phyloP scores from a whole-genome alignment of 2,329 filamentous ascomycete genomes.

The Colletotrichum coccodes region DNA sequence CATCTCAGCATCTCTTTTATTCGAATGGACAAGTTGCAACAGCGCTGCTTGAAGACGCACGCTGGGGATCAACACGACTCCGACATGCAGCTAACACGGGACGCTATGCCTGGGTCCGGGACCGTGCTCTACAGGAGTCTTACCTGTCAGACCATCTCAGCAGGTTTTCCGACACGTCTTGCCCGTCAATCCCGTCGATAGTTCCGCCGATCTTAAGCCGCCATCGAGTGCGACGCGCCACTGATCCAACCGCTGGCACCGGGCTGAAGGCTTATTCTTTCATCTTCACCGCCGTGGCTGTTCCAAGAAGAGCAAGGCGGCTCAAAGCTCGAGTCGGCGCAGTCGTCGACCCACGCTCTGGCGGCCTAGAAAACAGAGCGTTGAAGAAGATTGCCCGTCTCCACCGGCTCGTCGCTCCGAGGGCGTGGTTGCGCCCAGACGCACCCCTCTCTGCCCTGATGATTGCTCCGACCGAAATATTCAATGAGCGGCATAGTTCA shows the following conservation, averaged over 20 bases:
- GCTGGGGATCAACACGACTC: background rate
- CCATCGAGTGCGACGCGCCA: background rate
- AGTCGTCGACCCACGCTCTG: background rate
- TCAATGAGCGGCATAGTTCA: constrained; percentile 13
- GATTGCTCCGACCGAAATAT: background rate
- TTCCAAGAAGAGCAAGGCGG: background rate
- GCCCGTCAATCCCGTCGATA: background rate
- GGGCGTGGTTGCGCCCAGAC: constrained; percentile 8
- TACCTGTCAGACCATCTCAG: background rate
- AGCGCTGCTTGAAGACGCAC: background rate
- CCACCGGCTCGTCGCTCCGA: constrained; percentile 2
- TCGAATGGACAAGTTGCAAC: background rate
- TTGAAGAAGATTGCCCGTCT: background rate
- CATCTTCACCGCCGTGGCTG: background rate
- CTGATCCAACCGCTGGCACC: background rate
- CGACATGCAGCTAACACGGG: background rate
- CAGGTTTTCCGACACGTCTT: background rate
- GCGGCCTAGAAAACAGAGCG: background rate
- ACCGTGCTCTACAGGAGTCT: constrained; percentile 1
- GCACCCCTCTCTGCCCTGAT: background rate
- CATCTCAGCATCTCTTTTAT: background rate
- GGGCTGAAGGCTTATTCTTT: background rate
- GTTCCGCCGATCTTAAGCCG: background rate
- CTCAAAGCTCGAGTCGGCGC: background rate
- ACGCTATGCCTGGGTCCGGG: background rate